Base-by-base conservation (phyloP, 1,284 basidiomycete species). In the Boletus sp. region DNA sequence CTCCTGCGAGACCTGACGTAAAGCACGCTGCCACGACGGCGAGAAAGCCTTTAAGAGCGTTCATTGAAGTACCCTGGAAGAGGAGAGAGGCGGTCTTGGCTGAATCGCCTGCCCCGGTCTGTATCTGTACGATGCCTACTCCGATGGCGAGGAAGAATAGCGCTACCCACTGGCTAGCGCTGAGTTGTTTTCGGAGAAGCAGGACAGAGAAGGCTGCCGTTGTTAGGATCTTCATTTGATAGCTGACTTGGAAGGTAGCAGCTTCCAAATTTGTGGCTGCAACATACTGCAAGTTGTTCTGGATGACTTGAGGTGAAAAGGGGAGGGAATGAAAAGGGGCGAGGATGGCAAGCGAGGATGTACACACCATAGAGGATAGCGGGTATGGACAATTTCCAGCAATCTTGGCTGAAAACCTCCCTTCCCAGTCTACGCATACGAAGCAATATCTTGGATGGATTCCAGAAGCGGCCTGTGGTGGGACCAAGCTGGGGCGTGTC, bases 161-260 rank as follows among this genome's bases (percentile, higher is more conserved):
- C 0, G 92, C 86, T 13, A 89, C 71, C 94, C 94, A 97, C 71
- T 96, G 94, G 36, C 78, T 80, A 15, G 82, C 77, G 35, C 80
- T 84, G 27, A 98, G 77, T 61, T 87, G 86, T 67, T 88, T 91
- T 60, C 92, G 85, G n/a, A 98, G 83, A 33, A 98, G 80, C 12
- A 93, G 71, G 59, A 98, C 95, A 42, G 92, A 96, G 76, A 96
- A 98, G 47, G 88, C 91, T 16, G 96, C 96, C 13, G 96, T 98
- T 31, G 96, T 98, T 61, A 98, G 85, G 67, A 98, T 97, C 79
- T 98, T 96, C 92, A 96, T 95, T 75, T 96, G 94, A 75, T 96
- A 96, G 55, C 91, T 93, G 69, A 96, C 92, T 73, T 94, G 92
- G 77, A 98, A 98, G 20, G 95, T 96, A 15, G 96, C 94, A 22